Evolutionary conservation across 2,329 filamentous ascomycete genomes (phyloP).

Genomic region (Sarocladiaceae sp.): DNA sequence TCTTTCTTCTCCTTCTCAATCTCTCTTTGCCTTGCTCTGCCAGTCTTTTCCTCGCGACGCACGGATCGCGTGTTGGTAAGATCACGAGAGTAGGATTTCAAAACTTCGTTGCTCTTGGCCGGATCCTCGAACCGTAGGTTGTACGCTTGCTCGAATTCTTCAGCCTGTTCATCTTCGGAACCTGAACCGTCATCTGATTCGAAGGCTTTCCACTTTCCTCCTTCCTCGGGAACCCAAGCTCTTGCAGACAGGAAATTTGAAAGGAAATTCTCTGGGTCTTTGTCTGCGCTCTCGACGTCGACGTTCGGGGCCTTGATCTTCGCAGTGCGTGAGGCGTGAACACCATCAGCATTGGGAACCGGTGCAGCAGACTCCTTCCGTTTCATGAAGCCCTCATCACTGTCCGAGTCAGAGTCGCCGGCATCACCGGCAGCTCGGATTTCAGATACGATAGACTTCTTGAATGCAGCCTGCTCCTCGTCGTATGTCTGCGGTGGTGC

Average conservation of each 20-base stretch:
- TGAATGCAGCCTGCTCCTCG: conserved; percentile 83
- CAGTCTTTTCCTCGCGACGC: conserved; percentile 74
- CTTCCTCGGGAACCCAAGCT: conserved; percentile 75
- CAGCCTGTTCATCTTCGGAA: conserved; percentile 67
- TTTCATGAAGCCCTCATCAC: conserved; percentile 64
- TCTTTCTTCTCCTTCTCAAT: conserved; percentile 74
- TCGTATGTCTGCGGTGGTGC: conserved; percentile 64
- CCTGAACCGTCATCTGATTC: conserved; percentile 87
- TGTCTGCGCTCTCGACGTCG: conserved; percentile 73
- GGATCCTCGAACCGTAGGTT: conserved; percentile 96
- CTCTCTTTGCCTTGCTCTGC: conserved; percentile 74
- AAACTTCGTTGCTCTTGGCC: conserved; percentile 77
- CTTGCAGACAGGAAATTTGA: conserved; percentile 92
- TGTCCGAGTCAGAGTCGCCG: conserved; percentile 46
- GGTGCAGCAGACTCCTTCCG: conserved; percentile 53
- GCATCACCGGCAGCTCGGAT: conserved; percentile 62
- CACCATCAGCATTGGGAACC: conserved; percentile 33
- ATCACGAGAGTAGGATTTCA: conserved; percentile 87
- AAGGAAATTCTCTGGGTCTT: conserved; percentile 87
- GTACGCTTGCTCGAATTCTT: conserved; percentile 88
- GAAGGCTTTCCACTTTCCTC: conserved; percentile 70
- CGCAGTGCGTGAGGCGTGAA: conserved; percentile 53
- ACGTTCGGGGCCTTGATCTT: conserved; percentile 47
- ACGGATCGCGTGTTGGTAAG: conserved; percentile 78
- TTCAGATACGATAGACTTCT: conserved; percentile 71